Conservation (phyloP, 2,329 filamentous ascomycete species). For the Dothideomycetes sp. region DNA sequence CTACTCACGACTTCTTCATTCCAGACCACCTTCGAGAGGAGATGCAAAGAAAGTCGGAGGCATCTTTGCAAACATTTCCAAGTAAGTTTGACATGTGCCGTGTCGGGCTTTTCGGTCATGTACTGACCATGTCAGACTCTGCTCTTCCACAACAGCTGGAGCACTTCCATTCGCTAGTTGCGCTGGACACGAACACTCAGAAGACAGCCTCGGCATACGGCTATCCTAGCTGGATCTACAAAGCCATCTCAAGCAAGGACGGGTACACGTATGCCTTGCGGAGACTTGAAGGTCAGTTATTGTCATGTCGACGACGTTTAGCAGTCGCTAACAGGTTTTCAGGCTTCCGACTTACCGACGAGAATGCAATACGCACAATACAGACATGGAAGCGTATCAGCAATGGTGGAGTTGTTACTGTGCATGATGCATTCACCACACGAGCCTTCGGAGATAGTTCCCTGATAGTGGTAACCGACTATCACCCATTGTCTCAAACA, state of each 20-base stretch:
- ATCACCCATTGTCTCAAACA: slow-evolving; percentile 83
- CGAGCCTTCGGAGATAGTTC: slow-evolving; percentile 90
- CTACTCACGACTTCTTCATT: slow-evolving; percentile 84
- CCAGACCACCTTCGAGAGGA: slow-evolving; percentile 80
- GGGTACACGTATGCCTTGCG: slow-evolving; percentile 81
- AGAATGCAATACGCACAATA: slow-evolving; percentile 74
- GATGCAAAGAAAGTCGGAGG: slow-evolving; percentile 77
- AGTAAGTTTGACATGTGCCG: slow-evolving; percentile 47
- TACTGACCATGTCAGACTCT: slow-evolving; percentile 39
- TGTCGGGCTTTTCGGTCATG: slow-evolving; percentile 3
- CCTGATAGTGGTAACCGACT: slow-evolving; percentile 86
- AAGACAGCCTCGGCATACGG: slow-evolving; percentile 73
- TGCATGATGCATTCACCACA: slow-evolving; percentile 89
- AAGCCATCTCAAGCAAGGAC: slow-evolving; percentile 79
- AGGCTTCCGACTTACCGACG: slow-evolving; percentile 80
- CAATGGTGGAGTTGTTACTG: slow-evolving; percentile 70
- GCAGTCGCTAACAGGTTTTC: neutral
- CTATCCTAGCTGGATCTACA: slow-evolving; percentile 89
- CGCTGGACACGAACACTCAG: slow-evolving; percentile 70
- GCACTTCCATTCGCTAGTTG: slow-evolving; percentile 85
- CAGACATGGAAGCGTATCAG: slow-evolving; percentile 82
- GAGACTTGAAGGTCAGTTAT: slow-evolving; percentile 58
- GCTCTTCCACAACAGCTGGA: slow-evolving; percentile 67
- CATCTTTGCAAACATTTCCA: slow-evolving; percentile 72
- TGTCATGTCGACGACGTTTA: slow-evolving; percentile 8